These are phyloP conservation scores for Talaromyces marneffei DNA, from an alignment of 2,329 filamentous ascomycete species.

Conservation along the genomic window DNA sequence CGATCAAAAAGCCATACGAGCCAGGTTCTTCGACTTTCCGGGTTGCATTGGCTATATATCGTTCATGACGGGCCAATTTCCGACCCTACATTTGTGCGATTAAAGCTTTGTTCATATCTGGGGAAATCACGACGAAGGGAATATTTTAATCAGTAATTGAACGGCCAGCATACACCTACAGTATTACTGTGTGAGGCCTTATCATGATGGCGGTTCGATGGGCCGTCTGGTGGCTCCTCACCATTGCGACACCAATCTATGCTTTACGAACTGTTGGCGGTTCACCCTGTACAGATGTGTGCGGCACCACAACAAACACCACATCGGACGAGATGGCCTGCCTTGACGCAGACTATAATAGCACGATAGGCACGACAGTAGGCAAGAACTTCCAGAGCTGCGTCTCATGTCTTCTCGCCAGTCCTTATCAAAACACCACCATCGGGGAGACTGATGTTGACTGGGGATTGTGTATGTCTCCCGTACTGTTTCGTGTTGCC, in stretches of 20 bases:
- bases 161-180: background rate
- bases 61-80: background rate
- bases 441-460: slow-evolving; percentile 39
- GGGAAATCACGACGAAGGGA: background rate
- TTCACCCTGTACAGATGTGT: slow-evolving; percentile 36
- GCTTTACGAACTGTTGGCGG: slow-evolving; percentile 29
- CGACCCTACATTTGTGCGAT: background rate
- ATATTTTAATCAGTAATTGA: background rate
- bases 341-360: slow-evolving; percentile 32
- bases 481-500: background rate
- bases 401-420: slow-evolving; percentile 38
- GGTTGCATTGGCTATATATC: background rate
- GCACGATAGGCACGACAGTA: slow-evolving; percentile 18
- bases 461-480: slow-evolving; percentile 42
- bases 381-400: slow-evolving; percentile 38
- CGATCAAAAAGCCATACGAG: background rate
- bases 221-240: slow-evolving; percentile 21
- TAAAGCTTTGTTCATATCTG: background rate
- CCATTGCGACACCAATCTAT: slow-evolving; percentile 20
- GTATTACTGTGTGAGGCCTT: background rate
- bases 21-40: background rate
- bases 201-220: slow-evolving; percentile 6
- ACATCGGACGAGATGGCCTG: slow-evolving; percentile 40
- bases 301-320: slow-evolving; percentile 31
- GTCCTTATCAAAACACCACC: slow-evolving; percentile 28